Base-by-base conservation (phyloP, 495 filamentous ascomycete genomes). In the Tetracladium setigerum region DNA sequence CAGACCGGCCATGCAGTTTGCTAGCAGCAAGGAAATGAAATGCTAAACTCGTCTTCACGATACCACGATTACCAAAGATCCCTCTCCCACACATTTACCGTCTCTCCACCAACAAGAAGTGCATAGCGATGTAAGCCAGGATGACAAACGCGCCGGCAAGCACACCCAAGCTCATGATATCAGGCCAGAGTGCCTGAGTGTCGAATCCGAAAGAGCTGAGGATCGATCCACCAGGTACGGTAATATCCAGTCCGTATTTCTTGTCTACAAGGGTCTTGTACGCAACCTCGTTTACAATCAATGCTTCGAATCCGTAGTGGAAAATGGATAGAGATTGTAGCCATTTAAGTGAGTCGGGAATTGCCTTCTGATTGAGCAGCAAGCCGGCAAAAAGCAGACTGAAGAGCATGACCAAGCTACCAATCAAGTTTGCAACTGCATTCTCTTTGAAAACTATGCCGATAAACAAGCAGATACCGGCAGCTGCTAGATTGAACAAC, bases 251-350 rank as follows among this genome's bases (percentile, higher is more conserved):
- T 2, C 92, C 92, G 54, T 87, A 92, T 64, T 96, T 92, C 60
- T 94, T 81, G 58, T 99, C 94, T 39, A 89, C 77, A 49, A 99
- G 75, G 1, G 84, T 88, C 49, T 97, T 71, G 62, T 84, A 88
- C n/a, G 82, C 80, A 41, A 96, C 92, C 67, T 99, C 92, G 62
- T 99, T 99, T 58, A 99, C 92, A 49, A 97, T 92, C 17, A 99
- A 75, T 2, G 87, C 84, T 70, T 96, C 92, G 56, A 99, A 97
- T 2, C 83, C 92, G 61, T 95, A 99, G 62, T 99, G 92, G 79
- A 97, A 99, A 54, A 99, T 99, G 15, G 89, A 95, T n/a, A 96
- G 73, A 70, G 89, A 69, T 68, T 99, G 94, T 31, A 97, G 62
- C 92, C 92, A 99, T 46, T 87, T 58, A 7, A 87, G 84, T 7